These are phyloP conservation scores for Aphanomyces astaci DNA, from an alignment of 352 stramenopile species.

Conservation along the genomic window DNA sequence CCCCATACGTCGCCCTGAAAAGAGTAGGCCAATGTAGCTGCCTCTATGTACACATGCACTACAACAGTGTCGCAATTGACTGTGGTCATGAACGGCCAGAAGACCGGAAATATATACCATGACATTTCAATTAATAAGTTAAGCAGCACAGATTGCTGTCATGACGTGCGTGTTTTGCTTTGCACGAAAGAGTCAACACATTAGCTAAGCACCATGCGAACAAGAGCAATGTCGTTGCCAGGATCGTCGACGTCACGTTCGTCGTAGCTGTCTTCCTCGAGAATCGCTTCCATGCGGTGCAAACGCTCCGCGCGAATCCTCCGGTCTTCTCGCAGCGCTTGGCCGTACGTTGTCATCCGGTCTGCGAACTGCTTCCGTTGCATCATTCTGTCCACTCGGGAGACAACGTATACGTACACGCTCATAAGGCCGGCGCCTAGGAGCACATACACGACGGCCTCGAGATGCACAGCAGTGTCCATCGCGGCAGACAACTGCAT, in stretches of 20 bases:
- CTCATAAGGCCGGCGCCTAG: constrained; percentile 4
- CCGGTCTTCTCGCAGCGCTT: neutral
- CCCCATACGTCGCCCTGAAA: too few relatives aligned
- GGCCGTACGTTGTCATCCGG: neutral
- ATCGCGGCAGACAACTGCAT: neutral
- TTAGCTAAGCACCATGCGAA: too few relatives aligned
- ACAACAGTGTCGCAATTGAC: too few relatives aligned
- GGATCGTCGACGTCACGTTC: neutral
- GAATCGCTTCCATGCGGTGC: neutral
- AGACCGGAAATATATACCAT: too few relatives aligned
- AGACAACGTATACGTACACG: constrained; percentile 4
- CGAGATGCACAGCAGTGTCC: neutral
- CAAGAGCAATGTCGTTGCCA: neutral
- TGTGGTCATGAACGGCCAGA: too few relatives aligned
- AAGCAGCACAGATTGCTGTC: too few relatives aligned
- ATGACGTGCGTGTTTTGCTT: too few relatives aligned
- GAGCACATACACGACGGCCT: constrained; percentile 3
- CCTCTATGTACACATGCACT: too few relatives aligned
- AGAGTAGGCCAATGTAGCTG: too few relatives aligned
- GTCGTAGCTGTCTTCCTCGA: neutral
- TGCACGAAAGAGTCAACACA: too few relatives aligned
- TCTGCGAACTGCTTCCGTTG: neutral
- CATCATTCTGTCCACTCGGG: neutral
- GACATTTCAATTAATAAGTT: too few relatives aligned
- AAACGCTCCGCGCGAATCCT: neutral